Base-by-base conservation (phyloP, 306 rosid genomes). In the Oxytropis ochrocephala region DNA sequence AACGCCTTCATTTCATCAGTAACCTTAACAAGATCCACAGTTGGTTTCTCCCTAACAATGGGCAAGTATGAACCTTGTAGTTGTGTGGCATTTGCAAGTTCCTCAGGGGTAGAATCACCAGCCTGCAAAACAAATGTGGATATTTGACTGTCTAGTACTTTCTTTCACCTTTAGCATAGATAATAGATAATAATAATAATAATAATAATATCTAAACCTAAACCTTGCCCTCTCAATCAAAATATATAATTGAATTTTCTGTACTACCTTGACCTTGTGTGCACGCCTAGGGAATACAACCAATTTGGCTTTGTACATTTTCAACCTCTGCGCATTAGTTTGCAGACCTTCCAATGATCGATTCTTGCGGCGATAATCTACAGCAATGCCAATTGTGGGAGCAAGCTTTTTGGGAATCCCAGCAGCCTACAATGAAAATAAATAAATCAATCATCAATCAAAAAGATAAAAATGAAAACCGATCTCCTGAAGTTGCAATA, bases 211-310 rank as follows among this genome's bases (percentile, higher is more conserved):
- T n/a, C n/a, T n/a, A n/a, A n/a, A n/a, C n/a, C n/a, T n/a, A n/a
- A n/a, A n/a, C 2, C 5, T 42, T 0, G 4, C 4, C 41, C 38
- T 27, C 54, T 1, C 9, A 44, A 59, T n/a, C 6, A 51, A 36
- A 16, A 4, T 0, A 7, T 1, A 18, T 7, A 29, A 3, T 8
- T 8, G 27, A 35, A 29, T 3, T 4, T 57, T 3, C 8, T 33
- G 3, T 1, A 64, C 29, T 69, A 89, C 87, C 92, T 89, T 89
- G 17, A 74, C 56, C 67, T 84, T 85, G 55, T 83, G 83, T 19
- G 87, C 87, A 2, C 88, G 79, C 68, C 92, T 85, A 66, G 96
- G 92, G 87, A 89, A 89, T 19, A 86, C 90, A 3, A 86, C 90
- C 74, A 85, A 54, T 55, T 89, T 89, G 38, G 91, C 92, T 88